Evolutionary conservation across 805 yeast genomes (phyloP).

Genomic region (Cyberlindnera nakhonratchasimensis): DNA sequence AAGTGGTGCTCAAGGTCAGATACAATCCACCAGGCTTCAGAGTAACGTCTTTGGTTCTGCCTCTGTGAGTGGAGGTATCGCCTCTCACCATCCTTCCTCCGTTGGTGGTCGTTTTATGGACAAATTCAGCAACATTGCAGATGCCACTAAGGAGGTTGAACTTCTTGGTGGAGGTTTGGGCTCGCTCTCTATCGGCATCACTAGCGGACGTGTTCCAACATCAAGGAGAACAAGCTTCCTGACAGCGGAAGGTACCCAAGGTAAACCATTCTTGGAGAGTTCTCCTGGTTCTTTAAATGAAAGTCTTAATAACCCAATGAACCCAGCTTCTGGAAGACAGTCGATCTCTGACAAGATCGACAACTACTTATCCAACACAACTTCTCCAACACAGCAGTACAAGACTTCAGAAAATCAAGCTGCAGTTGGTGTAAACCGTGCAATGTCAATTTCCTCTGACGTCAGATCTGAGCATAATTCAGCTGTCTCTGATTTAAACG

Average conservation of each 20-base stretch:
- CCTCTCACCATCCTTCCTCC: constrained; percentile 24
- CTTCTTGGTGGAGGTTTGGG: constrained; percentile 41
- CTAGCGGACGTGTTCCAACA: constrained; percentile 33
- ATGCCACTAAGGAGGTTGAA: constrained; percentile 66
- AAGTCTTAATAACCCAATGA: constrained; percentile 24
- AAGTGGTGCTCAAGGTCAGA: constrained; percentile 17
- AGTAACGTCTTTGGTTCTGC: constrained; percentile 52
- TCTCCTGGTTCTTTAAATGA: constrained; percentile 30
- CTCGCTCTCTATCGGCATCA: constrained; percentile 33
- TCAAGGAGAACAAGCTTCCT: constrained; percentile 54
- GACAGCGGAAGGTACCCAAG: constrained; percentile 31
- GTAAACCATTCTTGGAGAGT: constrained; percentile 25
- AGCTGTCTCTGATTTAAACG: constrained; percentile 28
- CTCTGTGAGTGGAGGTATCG: constrained; percentile 51
- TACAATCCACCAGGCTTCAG: constrained; percentile 30
- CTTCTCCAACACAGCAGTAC: constrained; percentile 35
- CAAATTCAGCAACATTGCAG: constrained; percentile 62
- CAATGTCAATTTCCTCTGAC: constrained; percentile 28
- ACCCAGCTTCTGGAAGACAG: constrained; percentile 19
- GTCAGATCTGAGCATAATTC: constrained; percentile 36
- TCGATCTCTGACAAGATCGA: constrained; percentile 55
- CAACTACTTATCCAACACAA: constrained; percentile 45
- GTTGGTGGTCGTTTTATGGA: constrained; percentile 46
- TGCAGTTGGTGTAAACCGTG: constrained; percentile 13
- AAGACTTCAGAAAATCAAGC: constrained; percentile 16